Conservation (phyloP, 306 rosid genomes). For the Dryas octopetala region DNA sequence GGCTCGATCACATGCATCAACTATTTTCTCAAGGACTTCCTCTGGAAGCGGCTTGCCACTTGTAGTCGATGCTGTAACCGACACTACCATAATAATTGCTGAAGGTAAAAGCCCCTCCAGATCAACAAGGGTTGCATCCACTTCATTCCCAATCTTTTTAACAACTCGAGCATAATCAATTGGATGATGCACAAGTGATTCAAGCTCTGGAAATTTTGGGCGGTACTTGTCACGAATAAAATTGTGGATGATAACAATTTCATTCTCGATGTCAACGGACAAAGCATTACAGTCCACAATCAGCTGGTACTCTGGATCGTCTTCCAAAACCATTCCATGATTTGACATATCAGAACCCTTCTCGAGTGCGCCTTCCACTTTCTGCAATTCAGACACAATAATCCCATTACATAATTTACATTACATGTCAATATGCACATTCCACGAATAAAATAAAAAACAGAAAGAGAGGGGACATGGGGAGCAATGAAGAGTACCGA, state of each 20-base stretch:
- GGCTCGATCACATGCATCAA: slow-evolving; percentile 96
- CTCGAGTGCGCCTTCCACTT: slow-evolving; percentile 83
- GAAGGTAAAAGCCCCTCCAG: slow-evolving; percentile 94
- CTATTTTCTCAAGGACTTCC: slow-evolving; percentile 70
- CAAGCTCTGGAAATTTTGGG: slow-evolving; percentile 92
- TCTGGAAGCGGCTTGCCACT: slow-evolving; percentile 97
- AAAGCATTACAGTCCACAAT: slow-evolving; percentile 89
- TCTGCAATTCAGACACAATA: slow-evolving; percentile 51
- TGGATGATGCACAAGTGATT: slow-evolving; percentile 90
- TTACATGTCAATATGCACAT: slow-evolving; percentile 24
- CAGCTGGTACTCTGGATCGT: slow-evolving; percentile 92
- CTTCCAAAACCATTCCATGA: slow-evolving; percentile 72
- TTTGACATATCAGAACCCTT: slow-evolving; percentile 55
- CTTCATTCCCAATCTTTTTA: slow-evolving; percentile 92
- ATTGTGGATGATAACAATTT: slow-evolving; percentile 82
- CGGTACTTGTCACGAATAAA: slow-evolving; percentile 95
- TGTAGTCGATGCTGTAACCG: slow-evolving; percentile 96
- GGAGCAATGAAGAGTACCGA: background rate
- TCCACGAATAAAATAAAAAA: background rate
- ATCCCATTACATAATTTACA: slow-evolving; percentile 19
- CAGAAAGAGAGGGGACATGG: background rate
- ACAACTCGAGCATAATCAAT: slow-evolving; percentile 97
- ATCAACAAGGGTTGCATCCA: slow-evolving; percentile 92
- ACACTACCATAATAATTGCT: slow-evolving; percentile 90
- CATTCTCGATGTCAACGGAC: slow-evolving; percentile 96